phyloP scores from a whole-genome alignment of 2,329 filamentous ascomycete genomes.

The Stromatinia cepivora region DNA sequence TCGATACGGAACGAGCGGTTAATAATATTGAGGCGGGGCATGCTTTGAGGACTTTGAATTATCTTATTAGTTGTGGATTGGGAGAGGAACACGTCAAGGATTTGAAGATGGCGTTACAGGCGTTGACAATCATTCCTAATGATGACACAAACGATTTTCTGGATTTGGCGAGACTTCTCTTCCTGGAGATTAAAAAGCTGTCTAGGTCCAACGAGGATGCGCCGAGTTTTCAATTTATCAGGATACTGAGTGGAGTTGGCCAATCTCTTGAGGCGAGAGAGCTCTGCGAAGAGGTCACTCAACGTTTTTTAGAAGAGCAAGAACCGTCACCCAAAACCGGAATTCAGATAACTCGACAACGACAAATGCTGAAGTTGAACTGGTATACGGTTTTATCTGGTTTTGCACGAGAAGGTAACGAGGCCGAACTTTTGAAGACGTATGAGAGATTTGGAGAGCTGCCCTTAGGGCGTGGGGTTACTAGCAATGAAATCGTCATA shows the following conservation, averaged over 20 bases:
- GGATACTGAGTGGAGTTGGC: conserved; percentile 32
- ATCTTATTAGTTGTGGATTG: conserved; percentile 49
- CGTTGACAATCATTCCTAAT: conserved; percentile 31
- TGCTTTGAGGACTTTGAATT: conserved; percentile 58
- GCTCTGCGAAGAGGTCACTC: conserved; percentile 21
- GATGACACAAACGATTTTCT: conserved; percentile 25
- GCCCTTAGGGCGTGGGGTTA: conserved; percentile 48
- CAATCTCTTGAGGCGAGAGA: conserved; percentile 34
- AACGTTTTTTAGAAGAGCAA: neutral
- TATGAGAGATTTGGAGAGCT: conserved; percentile 52
- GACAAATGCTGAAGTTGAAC: conserved; percentile 36
- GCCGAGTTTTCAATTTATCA: conserved; percentile 12
- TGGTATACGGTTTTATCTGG: conserved; percentile 59
- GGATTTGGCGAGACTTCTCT: conserved; percentile 35
- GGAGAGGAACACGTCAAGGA: conserved; percentile 24
- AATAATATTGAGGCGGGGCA: conserved; percentile 68
- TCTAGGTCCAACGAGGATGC: conserved; percentile 7
- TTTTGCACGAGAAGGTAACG: conserved; percentile 59
- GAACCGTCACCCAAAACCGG: no score
- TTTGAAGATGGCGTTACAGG: conserved; percentile 27
- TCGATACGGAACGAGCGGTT: conserved; percentile 50
- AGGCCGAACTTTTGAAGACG: conserved; percentile 58
- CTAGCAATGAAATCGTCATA: conserved; percentile 57
- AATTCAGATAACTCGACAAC: neutral
- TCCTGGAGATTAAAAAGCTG: conserved; percentile 27